A percentile compares a stretch with the other conserved stretches of the same genome.
Conservation (phyloP, 2,329 filamentous ascomycete genomes). For the Nemania sp. region DNA sequence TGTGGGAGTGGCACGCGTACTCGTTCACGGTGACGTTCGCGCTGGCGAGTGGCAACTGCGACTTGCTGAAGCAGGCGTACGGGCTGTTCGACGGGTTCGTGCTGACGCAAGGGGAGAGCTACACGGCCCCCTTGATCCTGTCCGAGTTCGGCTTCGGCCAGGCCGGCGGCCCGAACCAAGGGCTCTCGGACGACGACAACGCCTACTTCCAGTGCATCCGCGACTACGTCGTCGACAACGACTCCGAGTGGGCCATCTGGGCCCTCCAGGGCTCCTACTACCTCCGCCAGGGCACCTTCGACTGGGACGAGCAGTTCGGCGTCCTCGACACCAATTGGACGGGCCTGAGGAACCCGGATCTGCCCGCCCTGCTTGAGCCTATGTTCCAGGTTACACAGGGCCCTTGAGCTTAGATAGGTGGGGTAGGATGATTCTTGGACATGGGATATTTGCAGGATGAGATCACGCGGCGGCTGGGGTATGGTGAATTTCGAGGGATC, state of each 20-base stretch:
- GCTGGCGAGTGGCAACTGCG: conserved; percentile 48
- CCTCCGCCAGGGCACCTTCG: conserved; percentile 52
- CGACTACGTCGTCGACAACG: conserved; percentile 56
- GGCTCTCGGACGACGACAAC: conserved; percentile 48
- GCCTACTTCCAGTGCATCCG: conserved; percentile 56
- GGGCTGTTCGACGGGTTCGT: conserved; percentile 56
- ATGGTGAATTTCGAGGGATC: neutral
- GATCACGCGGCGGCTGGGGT: neutral
- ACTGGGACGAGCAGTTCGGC: conserved; percentile 58
- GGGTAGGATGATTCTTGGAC: neutral
- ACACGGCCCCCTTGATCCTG: conserved; percentile 59
- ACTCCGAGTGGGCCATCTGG: conserved; percentile 64
- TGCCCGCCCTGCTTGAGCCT: conserved; percentile 36
- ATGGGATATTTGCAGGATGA: neutral
- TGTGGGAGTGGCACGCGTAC: conserved; percentile 65
- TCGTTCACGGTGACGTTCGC: conserved; percentile 55
- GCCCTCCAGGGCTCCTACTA: conserved; percentile 63
- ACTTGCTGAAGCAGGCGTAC: conserved; percentile 46
- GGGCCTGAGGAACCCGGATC: conserved; percentile 43
- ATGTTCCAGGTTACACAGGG: conserved; percentile 49
- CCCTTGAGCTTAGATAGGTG: conserved; percentile 34
- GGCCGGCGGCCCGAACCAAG: conserved; percentile 46
- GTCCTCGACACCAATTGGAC: conserved; percentile 50
- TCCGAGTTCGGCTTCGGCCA: conserved; percentile 62
- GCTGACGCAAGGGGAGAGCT: conserved; percentile 49